phyloP scores from a whole-genome alignment of 345 rosid species.

The Euphorbia peplus region DNA sequence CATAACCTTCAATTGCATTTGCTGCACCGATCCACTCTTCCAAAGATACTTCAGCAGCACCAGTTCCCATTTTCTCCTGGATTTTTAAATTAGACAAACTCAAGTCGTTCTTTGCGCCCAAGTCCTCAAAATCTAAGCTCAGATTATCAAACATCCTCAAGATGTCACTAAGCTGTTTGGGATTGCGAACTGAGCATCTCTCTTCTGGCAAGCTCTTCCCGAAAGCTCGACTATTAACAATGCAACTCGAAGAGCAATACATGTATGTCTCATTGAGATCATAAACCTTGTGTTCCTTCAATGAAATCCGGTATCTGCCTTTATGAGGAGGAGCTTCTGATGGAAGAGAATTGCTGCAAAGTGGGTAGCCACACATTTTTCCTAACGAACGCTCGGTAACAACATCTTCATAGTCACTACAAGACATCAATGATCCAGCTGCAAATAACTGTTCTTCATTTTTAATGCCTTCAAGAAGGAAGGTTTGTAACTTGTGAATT shows the following conservation, averaged over 20 bases:
- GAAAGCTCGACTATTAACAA: conserved; percentile 54
- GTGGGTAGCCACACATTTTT: conserved; percentile 70
- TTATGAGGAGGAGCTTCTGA: conserved; percentile 45
- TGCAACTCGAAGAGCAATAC: conserved; percentile 67
- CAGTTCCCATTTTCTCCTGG: conserved; percentile 45
- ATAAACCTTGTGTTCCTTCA: conserved; percentile 72
- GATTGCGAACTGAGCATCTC: conserved; percentile 45
- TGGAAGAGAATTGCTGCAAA: conserved; percentile 46
- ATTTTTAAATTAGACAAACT: conserved; percentile 50
- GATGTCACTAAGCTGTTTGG: conserved; percentile 41
- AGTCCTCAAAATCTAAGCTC: conserved; percentile 21
- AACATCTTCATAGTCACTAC: conserved; percentile 66
- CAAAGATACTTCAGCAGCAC: conserved; percentile 32
- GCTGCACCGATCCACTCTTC: conserved; percentile 66
- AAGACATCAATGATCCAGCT: conserved; percentile 55
- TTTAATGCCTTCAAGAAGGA: conserved; percentile 56
- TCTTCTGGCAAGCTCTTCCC: conserved; percentile 47
- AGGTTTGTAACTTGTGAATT: conserved; percentile 56
- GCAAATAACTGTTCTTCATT: conserved; percentile 57
- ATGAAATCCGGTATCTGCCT: conserved; percentile 61
- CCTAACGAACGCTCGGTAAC: conserved; percentile 63
- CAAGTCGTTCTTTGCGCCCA: conserved; percentile 38
- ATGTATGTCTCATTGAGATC: conserved; percentile 51
- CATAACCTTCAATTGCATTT: conserved; percentile 85
- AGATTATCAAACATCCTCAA: conserved; percentile 42